A percentile compares a stretch with the other conserved stretches of the same genome.
These are phyloP conservation scores for Tolypocladium sp. DNA, from an alignment of 2,329 filamentous ascomycete species.

Conservation along the genomic window DNA sequence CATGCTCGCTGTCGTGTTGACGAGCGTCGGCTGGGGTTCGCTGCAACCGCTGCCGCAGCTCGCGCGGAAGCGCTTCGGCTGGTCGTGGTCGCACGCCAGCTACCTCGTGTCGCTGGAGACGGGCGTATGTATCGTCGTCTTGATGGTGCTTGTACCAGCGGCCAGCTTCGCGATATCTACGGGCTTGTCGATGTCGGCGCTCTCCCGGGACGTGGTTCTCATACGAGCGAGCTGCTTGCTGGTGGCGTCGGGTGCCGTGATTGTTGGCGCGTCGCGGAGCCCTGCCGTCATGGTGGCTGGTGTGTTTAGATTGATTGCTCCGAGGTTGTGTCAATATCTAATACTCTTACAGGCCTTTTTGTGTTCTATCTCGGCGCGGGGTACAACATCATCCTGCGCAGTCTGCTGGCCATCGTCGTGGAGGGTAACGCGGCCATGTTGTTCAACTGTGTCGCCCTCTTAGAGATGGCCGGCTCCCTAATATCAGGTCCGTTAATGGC, in stretches of 20 bases:
- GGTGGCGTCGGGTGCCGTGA: neutral
- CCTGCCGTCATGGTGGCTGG: neutral
- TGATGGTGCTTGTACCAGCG: neutral
- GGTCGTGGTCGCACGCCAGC: conserved; percentile 3
- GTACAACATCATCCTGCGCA: neutral
- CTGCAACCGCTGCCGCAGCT: conserved; percentile 2
- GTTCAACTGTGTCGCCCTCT: neutral
- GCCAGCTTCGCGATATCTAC: neutral
- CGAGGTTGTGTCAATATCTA: neutral
- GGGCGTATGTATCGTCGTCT: neutral
- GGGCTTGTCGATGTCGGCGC: neutral
- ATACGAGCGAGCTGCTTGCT: neutral
- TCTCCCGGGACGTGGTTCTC: neutral
- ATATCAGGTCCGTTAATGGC: neutral
- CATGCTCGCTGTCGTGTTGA: neutral
- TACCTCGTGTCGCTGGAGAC: neutral
- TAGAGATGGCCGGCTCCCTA: neutral
- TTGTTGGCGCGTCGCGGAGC: neutral
- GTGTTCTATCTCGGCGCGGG: neutral
- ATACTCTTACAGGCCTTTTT: neutral
- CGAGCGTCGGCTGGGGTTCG: neutral
- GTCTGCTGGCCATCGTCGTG: neutral
- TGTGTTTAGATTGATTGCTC: neutral
- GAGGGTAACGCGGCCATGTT: neutral
- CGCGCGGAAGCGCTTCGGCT: conserved; percentile 4